Base-by-base conservation (phyloP, 768 basidiomycete species). In the Epithele typhae region DNA sequence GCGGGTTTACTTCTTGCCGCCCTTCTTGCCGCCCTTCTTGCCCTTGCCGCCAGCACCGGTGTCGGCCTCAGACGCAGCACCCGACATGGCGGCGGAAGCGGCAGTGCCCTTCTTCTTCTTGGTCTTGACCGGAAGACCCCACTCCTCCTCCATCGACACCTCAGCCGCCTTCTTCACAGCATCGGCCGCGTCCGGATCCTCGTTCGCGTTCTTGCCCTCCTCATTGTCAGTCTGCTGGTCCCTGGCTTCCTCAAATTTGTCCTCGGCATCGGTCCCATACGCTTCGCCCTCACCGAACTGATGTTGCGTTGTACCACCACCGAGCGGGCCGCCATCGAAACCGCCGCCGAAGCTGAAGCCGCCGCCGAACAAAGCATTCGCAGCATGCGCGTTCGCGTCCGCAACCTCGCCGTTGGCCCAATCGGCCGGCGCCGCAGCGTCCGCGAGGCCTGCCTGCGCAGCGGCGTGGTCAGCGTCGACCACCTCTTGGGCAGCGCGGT, bases 1-100 rank as follows among this genome's bases (percentile, higher is more conserved):
- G 32, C 14, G 21, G 21, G 18, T 25, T 10, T 44, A 36, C 37
- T 46, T 48, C 38, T 50, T 49, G 6, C 48, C 48, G 46, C 53
- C 54, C 45, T 48, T 51, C 45, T 55, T 57, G 50, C 58, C 57
- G 14, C 54, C 55, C 51, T 58, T 57, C 52, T 59, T 59, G 33
- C 49, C 47, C 45, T 48, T 53, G 36, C 34, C 24, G 22, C 25
- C 41, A 30, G 33, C 18, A 17, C 12, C 9, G 18, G 5, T 18
- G 22, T n/a, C 25, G 5, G 43, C 46, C 27, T 48, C 51, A 21
- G 42, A 43, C 11, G 23, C 25, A 19, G 38, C n/a, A 15, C 22
- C 32, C 12, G 50, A 40, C 19, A 33, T 30, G 4, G 27, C 15
- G 25, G n/a, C 25, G 8, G 35, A 36, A n/a, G 44, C 30, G 15